These are phyloP conservation scores for Rhodofomes roseus DNA, from an alignment of 1,284 basidiomycete genomes.

Conservation along the genomic window DNA sequence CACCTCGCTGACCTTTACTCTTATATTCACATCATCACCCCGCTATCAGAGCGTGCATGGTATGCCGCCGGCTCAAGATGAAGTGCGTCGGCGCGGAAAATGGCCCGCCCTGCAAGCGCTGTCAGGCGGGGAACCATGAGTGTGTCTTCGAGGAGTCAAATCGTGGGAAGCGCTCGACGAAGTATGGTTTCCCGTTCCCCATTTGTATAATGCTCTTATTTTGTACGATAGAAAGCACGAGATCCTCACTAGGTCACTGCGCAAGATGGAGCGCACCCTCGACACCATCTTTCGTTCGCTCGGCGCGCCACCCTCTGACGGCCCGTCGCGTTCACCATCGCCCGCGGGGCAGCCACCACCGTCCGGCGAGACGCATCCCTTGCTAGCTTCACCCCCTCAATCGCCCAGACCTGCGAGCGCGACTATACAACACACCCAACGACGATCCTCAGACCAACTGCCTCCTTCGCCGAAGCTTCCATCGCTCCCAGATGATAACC, in stretches of 20 bases:
- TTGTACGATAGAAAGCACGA: slow-evolving; percentile 77
- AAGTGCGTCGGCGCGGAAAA: slow-evolving; percentile 94
- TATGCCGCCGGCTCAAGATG: slow-evolving; percentile 97
- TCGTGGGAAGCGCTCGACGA: slow-evolving; percentile 86
- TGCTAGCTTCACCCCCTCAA: slow-evolving; percentile 58
- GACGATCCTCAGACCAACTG: slow-evolving; percentile 21
- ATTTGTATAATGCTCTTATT: slow-evolving; percentile 29
- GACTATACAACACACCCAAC: slow-evolving; percentile 18
- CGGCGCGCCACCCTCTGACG: slow-evolving; percentile 75
- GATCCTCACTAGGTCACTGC: slow-evolving; percentile 80
- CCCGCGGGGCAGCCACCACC: slow-evolving; percentile 47
- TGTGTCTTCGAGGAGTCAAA: slow-evolving; percentile 96
- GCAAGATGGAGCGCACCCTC: slow-evolving; percentile 90
- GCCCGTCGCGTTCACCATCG: slow-evolving; percentile 79
- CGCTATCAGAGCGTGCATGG: slow-evolving; percentile 76
- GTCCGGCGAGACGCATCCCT: slow-evolving; percentile 48
- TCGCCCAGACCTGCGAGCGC: slow-evolving; percentile 31
- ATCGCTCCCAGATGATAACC: slow-evolving; percentile 84
- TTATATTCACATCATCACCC: background rate
- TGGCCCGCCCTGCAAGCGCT: slow-evolving; percentile 89
- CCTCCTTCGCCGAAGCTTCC: slow-evolving; percentile 76
- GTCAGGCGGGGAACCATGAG: slow-evolving; percentile 77
- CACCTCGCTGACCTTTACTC: slow-evolving; percentile 3
- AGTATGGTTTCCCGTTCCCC: slow-evolving; percentile 40
- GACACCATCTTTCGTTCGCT: slow-evolving; percentile 84